Percentiles rank a stretch among this genome's conserved stretches.
phyloP scores from a whole-genome alignment of 1,284 basidiomycete species.

The Coriolopsis trogii region DNA sequence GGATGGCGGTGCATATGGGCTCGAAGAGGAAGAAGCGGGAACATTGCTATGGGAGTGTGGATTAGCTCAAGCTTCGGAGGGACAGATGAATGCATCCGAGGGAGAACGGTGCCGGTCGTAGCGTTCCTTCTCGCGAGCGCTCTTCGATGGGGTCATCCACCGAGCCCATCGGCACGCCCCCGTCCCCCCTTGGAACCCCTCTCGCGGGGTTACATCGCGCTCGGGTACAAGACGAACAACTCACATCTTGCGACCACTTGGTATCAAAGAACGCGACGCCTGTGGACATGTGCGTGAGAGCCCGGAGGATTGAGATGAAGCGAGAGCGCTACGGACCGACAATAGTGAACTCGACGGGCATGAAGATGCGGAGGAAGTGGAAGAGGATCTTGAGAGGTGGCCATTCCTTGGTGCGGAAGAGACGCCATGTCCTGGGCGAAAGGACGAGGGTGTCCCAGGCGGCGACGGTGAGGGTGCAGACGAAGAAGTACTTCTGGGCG shows the following conservation, averaged over 20 bases:
- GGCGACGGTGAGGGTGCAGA: conserved; percentile 82
- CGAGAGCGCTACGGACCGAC: conserved; percentile 53
- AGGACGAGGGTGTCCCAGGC: conserved; percentile 86
- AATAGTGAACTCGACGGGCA: conserved; percentile 75
- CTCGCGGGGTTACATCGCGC: neutral
- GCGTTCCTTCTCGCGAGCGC: neutral
- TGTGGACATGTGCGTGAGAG: conserved; percentile 31
- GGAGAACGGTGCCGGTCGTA: too few relatives aligned
- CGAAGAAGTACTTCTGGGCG: conserved; percentile 85
- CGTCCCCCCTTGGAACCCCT: neutral
- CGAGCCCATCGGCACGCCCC: neutral
- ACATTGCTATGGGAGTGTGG: conserved; percentile 48
- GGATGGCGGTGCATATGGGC: conserved; percentile 78
- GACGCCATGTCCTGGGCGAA: conserved; percentile 73
- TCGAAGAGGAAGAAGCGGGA: conserved; percentile 79
- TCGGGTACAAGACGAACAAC: conserved; percentile 21
- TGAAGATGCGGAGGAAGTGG: conserved; percentile 71
- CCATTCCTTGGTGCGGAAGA: conserved; percentile 71
- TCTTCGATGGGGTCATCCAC: neutral
- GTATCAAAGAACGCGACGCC: conserved; percentile 84
- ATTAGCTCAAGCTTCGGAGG: conserved; percentile 7
- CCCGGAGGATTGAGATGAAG: neutral
- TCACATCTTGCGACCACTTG: conserved; percentile 56
- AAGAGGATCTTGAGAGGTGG: conserved; percentile 75
- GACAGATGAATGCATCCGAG: neutral